Base-by-base conservation (phyloP, 768 basidiomycete genomes). In the Pleurotus sapidus region DNA sequence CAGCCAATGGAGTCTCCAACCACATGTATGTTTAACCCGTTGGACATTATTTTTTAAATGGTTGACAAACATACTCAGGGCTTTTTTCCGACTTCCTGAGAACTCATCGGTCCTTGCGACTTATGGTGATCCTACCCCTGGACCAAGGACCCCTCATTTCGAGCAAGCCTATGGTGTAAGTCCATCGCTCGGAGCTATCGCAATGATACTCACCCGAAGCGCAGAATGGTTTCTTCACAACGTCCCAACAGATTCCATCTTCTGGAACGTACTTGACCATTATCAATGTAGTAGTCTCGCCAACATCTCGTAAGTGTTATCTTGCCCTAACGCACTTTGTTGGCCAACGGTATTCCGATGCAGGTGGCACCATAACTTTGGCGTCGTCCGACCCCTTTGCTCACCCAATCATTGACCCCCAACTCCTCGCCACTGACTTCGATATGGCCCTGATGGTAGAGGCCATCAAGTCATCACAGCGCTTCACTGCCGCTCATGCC, bases 51-150 rank as follows among this genome's bases (percentile, higher is more conserved):
- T 50, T 34, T 3, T 15, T 27, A 11, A 34, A 30, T 17, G 23
- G 18, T 30, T n/a, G 9, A 24, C 47, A 17, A 20, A 4, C 15
- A 30, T 34, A 15, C 37, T 15, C 2, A 49, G 70, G 8, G 62
- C 46, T 4, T 68, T 60, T 56, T 38, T 64, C 5, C 57, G 69
- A 6, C 45, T 78, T 24, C 67, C 69, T 5, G 43, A 51, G 1
- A 63, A 72, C 40, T 61, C 70, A 2, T 50, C 70, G 3, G 64
- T 76, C 34, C 68, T 73, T 49, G 45, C 68, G 15, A 59, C 57
- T 12, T 63, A 63, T 20, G 56, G 61, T 3, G 76, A 77, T 59
- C 76, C 77, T 30, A 59, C 73, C 1, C 60, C 73, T 30, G 77
- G 78, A 0, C 68, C 70, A 6, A 64, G 62, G 15, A 56, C 73